Evolutionary conservation across 345 rosid genomes (phyloP).

Genomic region (Camelina hispida): DNA sequence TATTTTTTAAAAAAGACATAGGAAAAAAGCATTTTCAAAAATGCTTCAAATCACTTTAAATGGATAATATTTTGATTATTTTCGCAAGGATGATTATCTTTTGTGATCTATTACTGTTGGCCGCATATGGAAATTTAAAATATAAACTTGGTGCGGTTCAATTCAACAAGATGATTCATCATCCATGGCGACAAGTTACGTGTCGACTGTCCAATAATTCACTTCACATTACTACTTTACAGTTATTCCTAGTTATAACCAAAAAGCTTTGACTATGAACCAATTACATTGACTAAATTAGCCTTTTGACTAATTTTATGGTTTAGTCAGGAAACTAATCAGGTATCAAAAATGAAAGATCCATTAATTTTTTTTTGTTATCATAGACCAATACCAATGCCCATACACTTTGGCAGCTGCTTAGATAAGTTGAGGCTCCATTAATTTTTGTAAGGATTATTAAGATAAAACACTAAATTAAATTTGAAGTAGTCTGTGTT

Average conservation of each 20-base stretch:
- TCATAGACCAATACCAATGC: too few relatives aligned
- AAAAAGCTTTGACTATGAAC: conserved; percentile 7
- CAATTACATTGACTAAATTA: conserved; percentile 10
- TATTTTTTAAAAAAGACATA: too few relatives aligned
- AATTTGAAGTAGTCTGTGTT: not conserved
- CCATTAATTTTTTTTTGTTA: too few relatives aligned
- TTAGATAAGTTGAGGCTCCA: not conserved
- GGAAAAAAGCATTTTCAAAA: too few relatives aligned
- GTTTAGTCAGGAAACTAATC: not conserved
- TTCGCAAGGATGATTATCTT: not conserved
- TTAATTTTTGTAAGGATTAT: not conserved
- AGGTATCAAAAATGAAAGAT: not conserved
- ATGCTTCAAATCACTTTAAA: too few relatives aligned
- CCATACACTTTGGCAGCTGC: not conserved
- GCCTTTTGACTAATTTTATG: conserved; percentile 23
- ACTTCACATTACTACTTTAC: conserved; percentile 20
- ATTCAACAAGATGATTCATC: conserved; percentile 43
- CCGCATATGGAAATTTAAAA: conserved; percentile 33
- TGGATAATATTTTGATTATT: too few relatives aligned
- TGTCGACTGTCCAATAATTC: conserved; percentile 11
- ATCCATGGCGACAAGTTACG: conserved; percentile 48
- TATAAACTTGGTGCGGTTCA: conserved; percentile 26
- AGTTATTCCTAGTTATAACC: not conserved
- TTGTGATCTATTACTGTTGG: conserved; percentile 39
- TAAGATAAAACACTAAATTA: not conserved